These are phyloP conservation scores for Talaromyces sp. DNA, from an alignment of 2,329 filamentous ascomycete genomes.

Conservation along the genomic window DNA sequence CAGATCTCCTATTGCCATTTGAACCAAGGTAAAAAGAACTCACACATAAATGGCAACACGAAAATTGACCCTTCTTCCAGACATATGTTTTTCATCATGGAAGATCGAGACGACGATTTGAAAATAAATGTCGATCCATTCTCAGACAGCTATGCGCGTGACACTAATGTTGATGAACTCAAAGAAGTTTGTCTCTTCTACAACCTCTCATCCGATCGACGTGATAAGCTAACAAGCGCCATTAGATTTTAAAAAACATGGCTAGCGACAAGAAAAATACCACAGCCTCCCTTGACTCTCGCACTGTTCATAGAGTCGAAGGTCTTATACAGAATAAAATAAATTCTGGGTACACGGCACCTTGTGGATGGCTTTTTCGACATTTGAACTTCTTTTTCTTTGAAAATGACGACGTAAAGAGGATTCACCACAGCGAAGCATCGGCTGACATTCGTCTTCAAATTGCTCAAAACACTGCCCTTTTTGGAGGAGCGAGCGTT, in stretches of 20 bases:
- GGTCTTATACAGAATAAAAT: slow-evolving; percentile 55
- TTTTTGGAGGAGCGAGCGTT: slow-evolving; percentile 70
- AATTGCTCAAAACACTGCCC: slow-evolving; percentile 60
- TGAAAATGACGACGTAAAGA: background rate
- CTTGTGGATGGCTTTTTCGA: slow-evolving; percentile 54
- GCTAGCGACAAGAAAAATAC: slow-evolving; percentile 19
- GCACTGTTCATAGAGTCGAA: slow-evolving; percentile 60
- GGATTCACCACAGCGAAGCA: background rate
- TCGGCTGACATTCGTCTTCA: slow-evolving; percentile 32
- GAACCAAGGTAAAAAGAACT: slow-evolving; percentile 51
- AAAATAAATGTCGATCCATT: slow-evolving; percentile 71
- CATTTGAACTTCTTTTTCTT: slow-evolving; percentile 50
- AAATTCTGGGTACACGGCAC: slow-evolving; percentile 32
- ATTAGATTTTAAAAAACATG: slow-evolving; percentile 48
- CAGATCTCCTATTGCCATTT: slow-evolving; percentile 65
- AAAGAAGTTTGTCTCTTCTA: slow-evolving; percentile 37
- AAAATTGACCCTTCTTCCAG: slow-evolving; percentile 41
- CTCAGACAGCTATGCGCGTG: slow-evolving; percentile 80
- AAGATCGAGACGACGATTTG: slow-evolving; percentile 58
- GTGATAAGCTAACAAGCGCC: slow-evolving; percentile 1
- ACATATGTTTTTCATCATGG: slow-evolving; percentile 73
- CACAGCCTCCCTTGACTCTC: slow-evolving; percentile 47
- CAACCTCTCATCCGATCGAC: background rate
- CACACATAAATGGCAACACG: background rate
- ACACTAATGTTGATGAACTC: slow-evolving; percentile 68